Evolutionary conservation across 202 grass and related monocot species (phyloP).

Genomic region (Zizania palustris): DNA sequence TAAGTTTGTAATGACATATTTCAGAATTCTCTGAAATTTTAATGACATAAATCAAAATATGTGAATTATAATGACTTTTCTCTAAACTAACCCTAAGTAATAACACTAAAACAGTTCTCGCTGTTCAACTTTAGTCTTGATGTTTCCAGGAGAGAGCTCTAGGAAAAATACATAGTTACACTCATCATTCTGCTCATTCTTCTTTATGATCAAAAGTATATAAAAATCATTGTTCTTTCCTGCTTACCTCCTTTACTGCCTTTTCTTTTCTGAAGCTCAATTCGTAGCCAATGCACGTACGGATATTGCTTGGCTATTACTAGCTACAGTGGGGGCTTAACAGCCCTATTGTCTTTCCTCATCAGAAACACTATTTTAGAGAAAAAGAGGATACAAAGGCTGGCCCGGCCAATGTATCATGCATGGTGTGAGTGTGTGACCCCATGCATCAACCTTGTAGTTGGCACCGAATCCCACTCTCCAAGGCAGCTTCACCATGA

Average conservation of each 20-base stretch:
- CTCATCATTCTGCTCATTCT: constrained; percentile 48
- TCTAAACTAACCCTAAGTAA: no score
- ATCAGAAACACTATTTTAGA: constrained; percentile 49
- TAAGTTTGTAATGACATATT: no score
- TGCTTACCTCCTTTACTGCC: constrained; percentile 40
- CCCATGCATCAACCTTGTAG: constrained; percentile 70
- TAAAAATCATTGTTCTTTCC: constrained; percentile 38
- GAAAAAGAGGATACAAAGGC: constrained; percentile 47
- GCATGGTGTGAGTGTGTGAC: constrained; percentile 21
- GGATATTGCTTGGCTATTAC: constrained; percentile 47
- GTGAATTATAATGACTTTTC: no score
- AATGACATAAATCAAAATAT: no score
- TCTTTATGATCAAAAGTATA: constrained; percentile 43
- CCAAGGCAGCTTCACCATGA: constrained; percentile 74
- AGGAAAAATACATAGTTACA: constrained; percentile 43
- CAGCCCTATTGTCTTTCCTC: constrained; percentile 53
- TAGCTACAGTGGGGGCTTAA: constrained; percentile 51
- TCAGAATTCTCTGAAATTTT: no score
- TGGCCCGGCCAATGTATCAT: constrained; percentile 43
- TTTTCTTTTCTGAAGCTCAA: constrained; percentile 42
- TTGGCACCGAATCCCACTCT: constrained; percentile 70
- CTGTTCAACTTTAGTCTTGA: constrained; percentile 38
- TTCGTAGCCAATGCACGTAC: constrained; percentile 44
- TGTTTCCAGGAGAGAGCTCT: background rate
- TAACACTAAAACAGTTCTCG: background rate